Evolutionary conservation across 805 yeast genomes (phyloP).

Genomic region (Candida ortonii): DNA sequence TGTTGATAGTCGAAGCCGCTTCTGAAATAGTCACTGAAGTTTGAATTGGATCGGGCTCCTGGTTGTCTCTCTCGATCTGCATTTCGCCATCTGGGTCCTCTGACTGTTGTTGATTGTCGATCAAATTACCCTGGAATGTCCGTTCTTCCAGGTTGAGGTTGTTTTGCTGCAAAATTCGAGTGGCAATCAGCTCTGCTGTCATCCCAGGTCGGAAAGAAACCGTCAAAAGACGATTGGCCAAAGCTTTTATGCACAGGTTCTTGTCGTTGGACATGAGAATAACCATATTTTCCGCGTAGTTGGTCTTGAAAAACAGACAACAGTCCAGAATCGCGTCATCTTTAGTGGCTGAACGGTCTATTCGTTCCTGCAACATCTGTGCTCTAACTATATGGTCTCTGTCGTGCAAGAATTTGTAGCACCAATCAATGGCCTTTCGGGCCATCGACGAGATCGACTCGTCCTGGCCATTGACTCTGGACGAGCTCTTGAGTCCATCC

Average conservation of each 20-base stretch:
- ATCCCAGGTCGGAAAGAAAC: conserved; percentile 49
- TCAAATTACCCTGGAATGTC: conserved; percentile 6
- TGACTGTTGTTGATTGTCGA: conserved; percentile 7
- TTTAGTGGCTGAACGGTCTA: conserved; percentile 45
- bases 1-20: conserved; percentile 30
- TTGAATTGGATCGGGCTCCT: conserved; percentile 3
- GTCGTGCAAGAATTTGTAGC: conserved; percentile 56
- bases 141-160: conserved; percentile 1
- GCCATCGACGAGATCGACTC: conserved; percentile 41
- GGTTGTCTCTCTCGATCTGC: conserved; percentile 9
- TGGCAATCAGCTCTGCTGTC: conserved; percentile 43
- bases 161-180: conserved; percentile 37
- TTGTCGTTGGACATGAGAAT: conserved; percentile 78
- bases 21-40: conserved; percentile 11
- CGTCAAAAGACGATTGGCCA: conserved; percentile 63
- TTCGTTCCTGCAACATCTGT: conserved; percentile 55
- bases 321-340: conserved; percentile 90
- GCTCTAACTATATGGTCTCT: conserved; percentile 53
- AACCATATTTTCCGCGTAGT: conserved; percentile 38
- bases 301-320: conserved; percentile 58
- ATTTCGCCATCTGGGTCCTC: conserved; percentile 15
- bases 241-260: conserved; percentile 76
- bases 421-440: conserved; percentile 77
- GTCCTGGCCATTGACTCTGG: neutral
- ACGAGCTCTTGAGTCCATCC: conserved; percentile 71